Conservation (phyloP, 371 early-diverging fungal species). For the Chytridiales sp. region DNA sequence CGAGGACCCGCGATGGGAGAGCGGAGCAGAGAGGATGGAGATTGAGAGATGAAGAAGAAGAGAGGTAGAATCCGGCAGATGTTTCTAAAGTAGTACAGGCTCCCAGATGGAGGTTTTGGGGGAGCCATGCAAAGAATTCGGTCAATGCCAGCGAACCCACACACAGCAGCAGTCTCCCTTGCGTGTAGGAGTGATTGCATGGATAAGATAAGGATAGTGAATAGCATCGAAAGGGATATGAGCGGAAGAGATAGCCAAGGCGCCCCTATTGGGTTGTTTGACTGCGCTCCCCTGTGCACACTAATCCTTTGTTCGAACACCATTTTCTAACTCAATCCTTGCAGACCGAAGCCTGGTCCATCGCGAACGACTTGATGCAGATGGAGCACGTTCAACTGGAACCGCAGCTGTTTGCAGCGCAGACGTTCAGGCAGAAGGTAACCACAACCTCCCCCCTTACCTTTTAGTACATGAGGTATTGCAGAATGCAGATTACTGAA, state of each 20-base stretch:
- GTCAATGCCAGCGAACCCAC: too few species aligned
- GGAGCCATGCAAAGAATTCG: too few species aligned
- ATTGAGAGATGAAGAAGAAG: too few species aligned
- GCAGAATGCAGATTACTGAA: background rate
- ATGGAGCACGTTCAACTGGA: constrained; percentile 56
- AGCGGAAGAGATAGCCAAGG: too few species aligned
- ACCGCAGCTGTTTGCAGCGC: constrained; percentile 84
- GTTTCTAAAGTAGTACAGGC: too few species aligned
- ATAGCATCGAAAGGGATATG: too few species aligned
- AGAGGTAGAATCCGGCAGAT: too few species aligned
- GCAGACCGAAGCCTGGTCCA: constrained; percentile 84
- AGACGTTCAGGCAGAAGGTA: constrained; percentile 90
- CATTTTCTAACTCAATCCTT: background rate
- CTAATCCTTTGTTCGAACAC: background rate
- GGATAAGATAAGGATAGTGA: too few species aligned
- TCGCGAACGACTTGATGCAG: constrained; percentile 72
- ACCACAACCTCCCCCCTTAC: background rate
- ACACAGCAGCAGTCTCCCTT: background rate
- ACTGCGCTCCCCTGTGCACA: too few species aligned
- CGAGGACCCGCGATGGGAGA: background rate
- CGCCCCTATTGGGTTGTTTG: too few species aligned
- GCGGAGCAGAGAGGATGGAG: background rate
- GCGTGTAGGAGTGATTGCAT: too few species aligned
- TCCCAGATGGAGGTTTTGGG: too few species aligned
- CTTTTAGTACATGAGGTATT: background rate